Evolutionary conservation across 768 basidiomycete genomes (phyloP).

Genomic region (Termitomyces heimii): DNA sequence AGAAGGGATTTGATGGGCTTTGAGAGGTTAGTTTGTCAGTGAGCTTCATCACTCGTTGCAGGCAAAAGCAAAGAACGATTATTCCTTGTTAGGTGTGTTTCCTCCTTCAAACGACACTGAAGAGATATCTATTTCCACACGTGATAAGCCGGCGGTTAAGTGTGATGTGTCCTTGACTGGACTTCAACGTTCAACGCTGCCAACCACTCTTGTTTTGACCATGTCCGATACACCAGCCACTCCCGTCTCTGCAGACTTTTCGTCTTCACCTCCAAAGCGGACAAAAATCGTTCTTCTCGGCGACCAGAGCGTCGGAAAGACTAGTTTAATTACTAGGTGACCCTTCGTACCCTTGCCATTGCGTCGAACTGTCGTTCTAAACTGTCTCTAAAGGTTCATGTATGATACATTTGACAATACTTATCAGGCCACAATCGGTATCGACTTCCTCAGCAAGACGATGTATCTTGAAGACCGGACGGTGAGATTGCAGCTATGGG

Average conservation of each 20-base stretch:
- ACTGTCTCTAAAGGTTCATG: constrained; percentile 67
- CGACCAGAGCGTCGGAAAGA: constrained; percentile 98
- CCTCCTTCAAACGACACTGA: background rate
- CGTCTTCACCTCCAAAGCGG: constrained; percentile 85
- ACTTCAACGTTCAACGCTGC: background rate
- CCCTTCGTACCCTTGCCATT: constrained; percentile 16
- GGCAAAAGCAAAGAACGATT: background rate
- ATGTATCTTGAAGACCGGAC: constrained; percentile 99
- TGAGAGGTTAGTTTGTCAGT: constrained; percentile 56
- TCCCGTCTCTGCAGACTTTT: constrained; percentile 77
- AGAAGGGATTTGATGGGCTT: constrained; percentile 57
- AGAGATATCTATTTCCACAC: constrained; percentile 1
- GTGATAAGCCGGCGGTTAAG: constrained; percentile 10
- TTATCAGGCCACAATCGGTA: constrained; percentile 96
- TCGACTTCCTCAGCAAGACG: constrained; percentile 99
- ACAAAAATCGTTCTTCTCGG: constrained; percentile 96
- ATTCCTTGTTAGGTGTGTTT: no score
- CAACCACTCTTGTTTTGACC: background rate
- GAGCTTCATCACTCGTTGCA: constrained; percentile 55
- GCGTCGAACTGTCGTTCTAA: background rate
- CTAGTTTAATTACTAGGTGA: constrained; percentile 93
- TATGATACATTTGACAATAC: constrained; percentile 99
- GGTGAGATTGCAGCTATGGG: constrained; percentile 96
- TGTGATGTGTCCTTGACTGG: constrained; percentile 10
- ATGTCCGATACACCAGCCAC: constrained; percentile 51